Evolutionary conservation across 2,329 filamentous ascomycete species (phyloP).

Genomic region (Nigrospora osmanthi): DNA sequence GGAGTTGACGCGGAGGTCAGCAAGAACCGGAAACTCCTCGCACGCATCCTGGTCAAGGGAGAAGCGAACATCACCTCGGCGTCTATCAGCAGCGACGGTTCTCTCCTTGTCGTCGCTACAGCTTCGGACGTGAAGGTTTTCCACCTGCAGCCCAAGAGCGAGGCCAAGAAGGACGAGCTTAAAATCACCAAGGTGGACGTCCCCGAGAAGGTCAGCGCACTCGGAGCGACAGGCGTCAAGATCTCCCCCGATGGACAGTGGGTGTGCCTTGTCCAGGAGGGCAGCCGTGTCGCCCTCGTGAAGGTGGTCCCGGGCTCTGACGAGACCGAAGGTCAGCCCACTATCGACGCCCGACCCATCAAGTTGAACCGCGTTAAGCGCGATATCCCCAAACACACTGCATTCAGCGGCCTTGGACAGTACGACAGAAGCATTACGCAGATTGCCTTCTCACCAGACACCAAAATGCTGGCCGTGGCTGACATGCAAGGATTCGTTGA

Average conservation of each 20-base stretch:
- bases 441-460: slow-evolving; percentile 71
- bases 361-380: slow-evolving; percentile 46
- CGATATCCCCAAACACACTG: slow-evolving; percentile 43
- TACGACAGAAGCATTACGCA: slow-evolving; percentile 74
- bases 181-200: slow-evolving; percentile 64
- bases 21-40: slow-evolving; percentile 57
- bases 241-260: slow-evolving; percentile 65
- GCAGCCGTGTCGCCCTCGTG: slow-evolving; percentile 48
- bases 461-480: slow-evolving; percentile 67
- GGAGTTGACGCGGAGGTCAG: slow-evolving; percentile 33
- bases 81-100: slow-evolving; percentile 62
- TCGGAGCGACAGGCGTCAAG: slow-evolving; percentile 61
- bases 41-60: slow-evolving; percentile 60
- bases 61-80: slow-evolving; percentile 79
- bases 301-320: slow-evolving; percentile 28
- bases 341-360: slow-evolving; percentile 33
- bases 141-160: slow-evolving; percentile 47
- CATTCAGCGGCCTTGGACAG: slow-evolving; percentile 59
- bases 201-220: slow-evolving; percentile 43
- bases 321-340: slow-evolving; percentile 24
- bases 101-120: slow-evolving; percentile 70
- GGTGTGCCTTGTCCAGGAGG: slow-evolving; percentile 57
- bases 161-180: slow-evolving; percentile 50
- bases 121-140: slow-evolving; percentile 71
- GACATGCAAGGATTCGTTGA: slow-evolving; percentile 84